These are phyloP conservation scores for Hypsizygus marmoreus DNA, from an alignment of 768 basidiomycete genomes.

Conservation along the genomic window DNA sequence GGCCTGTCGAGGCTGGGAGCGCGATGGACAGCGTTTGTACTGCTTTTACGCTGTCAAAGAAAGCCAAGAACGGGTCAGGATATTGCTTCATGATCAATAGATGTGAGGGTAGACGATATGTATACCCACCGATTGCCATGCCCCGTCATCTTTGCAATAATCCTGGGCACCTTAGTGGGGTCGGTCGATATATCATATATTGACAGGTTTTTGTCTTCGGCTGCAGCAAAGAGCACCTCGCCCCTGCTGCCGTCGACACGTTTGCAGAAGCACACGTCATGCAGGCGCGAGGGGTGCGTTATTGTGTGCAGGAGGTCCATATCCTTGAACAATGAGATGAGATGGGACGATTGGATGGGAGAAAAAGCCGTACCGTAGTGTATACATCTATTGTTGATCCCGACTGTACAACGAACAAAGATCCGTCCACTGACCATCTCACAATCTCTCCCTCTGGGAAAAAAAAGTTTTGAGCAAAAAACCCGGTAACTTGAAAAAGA, in stretches of 20 bases:
- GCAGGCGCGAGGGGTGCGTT: constrained; percentile 78
- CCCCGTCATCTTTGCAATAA: constrained; percentile 76
- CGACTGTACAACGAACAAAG: constrained; percentile 78
- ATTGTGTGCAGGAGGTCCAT: constrained; percentile 79
- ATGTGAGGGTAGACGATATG: not conserved
- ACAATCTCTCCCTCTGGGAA: constrained; percentile 87
- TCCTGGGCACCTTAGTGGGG: constrained; percentile 43
- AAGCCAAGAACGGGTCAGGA: not conserved
- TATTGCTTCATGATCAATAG: too few relatives aligned
- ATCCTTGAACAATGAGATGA: constrained; percentile 39
- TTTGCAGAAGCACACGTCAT: constrained; percentile 77
- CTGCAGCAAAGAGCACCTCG: constrained; percentile 79
- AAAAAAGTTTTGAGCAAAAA: not conserved
- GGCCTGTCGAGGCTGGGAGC: constrained; percentile 42
- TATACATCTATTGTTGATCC: constrained; percentile 81
- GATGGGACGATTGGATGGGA: not conserved
- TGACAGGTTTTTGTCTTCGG: constrained; percentile 88
- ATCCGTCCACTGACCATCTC: constrained; percentile 80
- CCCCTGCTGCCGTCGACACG: constrained; percentile 52
- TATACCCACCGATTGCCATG: constrained; percentile 80
- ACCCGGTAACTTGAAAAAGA: not conserved
- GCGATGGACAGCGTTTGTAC: constrained; percentile 67
- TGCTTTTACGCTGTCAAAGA: constrained; percentile 69
- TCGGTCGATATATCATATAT: constrained; percentile 66
- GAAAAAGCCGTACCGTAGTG: constrained; percentile 55